Evolutionary conservation across 352 stramenopile genomes (phyloP), one percentile per base, ranked within the genome.

Genomic region (Bremia lactucae): DNA sequence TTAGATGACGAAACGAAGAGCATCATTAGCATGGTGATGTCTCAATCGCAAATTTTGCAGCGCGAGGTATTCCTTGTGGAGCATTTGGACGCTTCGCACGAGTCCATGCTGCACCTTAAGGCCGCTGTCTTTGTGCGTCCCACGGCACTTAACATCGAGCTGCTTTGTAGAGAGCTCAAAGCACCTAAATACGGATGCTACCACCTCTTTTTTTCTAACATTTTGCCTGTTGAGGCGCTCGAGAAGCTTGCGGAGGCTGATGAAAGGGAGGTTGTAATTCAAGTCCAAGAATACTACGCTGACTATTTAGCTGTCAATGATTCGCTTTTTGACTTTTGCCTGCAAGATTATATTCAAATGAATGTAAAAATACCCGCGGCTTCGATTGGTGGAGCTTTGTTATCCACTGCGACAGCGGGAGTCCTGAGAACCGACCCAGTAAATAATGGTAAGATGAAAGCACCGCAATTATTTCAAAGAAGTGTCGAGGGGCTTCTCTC

Each of bases 171-270:
- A 11, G 96, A 99, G 69, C 68, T 99, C 10, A 79, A 86, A 46
- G 63, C 73, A 33, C 95, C 95, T 18, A 94, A 97, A 50, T 99
- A 97, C 62, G 72, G 79, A 2, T 91, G 98, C 68, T 99, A 99
- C 71, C 95, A 99, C 67, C 77, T 99, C 37, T 99, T 98, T 65
- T 99, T 99, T 68, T 94, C 86, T 24, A 98, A 97, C 45, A 97
- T 98, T 46, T 43, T 98, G 28, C 71, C 92, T 23, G 64, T 93
- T 2, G 87, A 96, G 21, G 60, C 96, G 26, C 71, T 99, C 10
- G 77, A 97, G 56, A 71, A 96, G n/a, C 65, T 99, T 36, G 96
- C 96, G 0, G 85, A 97, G 42, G 81, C 82, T 15, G 97, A 99
- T 67, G 77, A 96, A 50, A 81, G 94, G 31, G 94, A 98, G 53